These are phyloP conservation scores for Jatropha curcas DNA, from an alignment of 345 rosid species.

Conservation along the genomic window DNA sequence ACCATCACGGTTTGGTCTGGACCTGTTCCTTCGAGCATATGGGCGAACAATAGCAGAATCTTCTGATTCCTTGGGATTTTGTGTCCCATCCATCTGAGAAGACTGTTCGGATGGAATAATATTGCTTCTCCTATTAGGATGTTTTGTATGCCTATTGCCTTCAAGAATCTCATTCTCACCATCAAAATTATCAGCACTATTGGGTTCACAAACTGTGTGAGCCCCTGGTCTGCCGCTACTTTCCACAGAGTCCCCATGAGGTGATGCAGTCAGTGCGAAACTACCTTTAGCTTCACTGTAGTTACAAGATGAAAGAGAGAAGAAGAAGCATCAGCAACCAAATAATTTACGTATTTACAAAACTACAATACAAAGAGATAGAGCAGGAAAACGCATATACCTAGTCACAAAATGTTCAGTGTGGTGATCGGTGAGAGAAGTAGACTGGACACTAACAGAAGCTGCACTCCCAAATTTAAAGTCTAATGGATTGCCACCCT, in stretches of 20 bases:
- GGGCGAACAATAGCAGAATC: constrained; percentile 98
- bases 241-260: constrained; percentile 92
- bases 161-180: constrained; percentile 72
- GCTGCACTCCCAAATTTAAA: constrained; percentile 77
- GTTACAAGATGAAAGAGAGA: constrained; percentile 22
- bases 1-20: constrained; percentile 78
- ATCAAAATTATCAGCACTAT: constrained; percentile 90
- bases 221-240: constrained; percentile 91
- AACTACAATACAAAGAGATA: constrained; percentile 14
- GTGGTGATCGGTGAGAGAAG: constrained; percentile 81
- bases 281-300: constrained; percentile 96
- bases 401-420: constrained; percentile 79
- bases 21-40: constrained; percentile 94
- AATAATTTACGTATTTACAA: constrained; percentile 19
- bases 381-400: constrained; percentile 43
- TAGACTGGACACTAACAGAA: constrained; percentile 89
- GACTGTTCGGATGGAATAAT: constrained; percentile 64
- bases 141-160: constrained; percentile 47
- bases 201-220: constrained; percentile 74
- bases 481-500: constrained; percentile 99
- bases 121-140: constrained; percentile 54
- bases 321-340: constrained; percentile 22
- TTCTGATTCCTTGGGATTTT: constrained; percentile 80
- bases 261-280: constrained; percentile 88
- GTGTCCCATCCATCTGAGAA: constrained; percentile 59